Base-by-base conservation (phyloP, 805 yeast genomes). In the Candida alai region DNA sequence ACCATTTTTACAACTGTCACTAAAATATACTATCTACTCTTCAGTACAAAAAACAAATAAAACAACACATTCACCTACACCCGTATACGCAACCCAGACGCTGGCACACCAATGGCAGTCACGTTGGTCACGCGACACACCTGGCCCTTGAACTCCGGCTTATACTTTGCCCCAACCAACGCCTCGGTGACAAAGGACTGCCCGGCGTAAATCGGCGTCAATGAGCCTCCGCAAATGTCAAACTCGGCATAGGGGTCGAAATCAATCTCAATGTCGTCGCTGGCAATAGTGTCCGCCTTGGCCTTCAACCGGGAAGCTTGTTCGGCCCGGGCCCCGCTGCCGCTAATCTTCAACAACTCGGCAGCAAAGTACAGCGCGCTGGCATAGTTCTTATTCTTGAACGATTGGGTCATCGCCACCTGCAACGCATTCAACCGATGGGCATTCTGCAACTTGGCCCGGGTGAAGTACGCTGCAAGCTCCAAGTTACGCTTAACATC, bases 401-500 rank as follows among this genome's bases (percentile, higher is more conserved):
- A 88, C 24, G 93, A 78, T 66, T 86, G 95, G 28, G 84, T 79
- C 93, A 90, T 84, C 24, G 99, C 98, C 37, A 88, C 96, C 58
- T 87, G 94, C 49, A 88, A 70, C 9, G 97, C 96, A 52, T 87
- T 82, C 35, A 82, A 76, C 40, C 83, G 76, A 60, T 93, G 98
- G 6, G 83, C 81, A 22, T 84, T 80, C 44, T 83, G 86, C 48
- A 93, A 73, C 44, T 83, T 76, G 18, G 89, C 81, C 54, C 76
- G 80, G 10, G 98, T 87, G 69, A 93, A 94, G 62, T 90, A 90
- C 1, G 97, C 94, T 5, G 98, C 97, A 46, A 93, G 68, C 60
- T 93, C 97, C 53, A 93, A 71, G 59, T 87, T 89, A 43, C 97
- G 83, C 60, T 87, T 83, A 36, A 83, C 68, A 41, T 80, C 80